Percentiles rank a stretch among this genome's conserved stretches.
phyloP scores from a whole-genome alignment of 805 yeast genomes.

The Blastobotrys attinorum region DNA sequence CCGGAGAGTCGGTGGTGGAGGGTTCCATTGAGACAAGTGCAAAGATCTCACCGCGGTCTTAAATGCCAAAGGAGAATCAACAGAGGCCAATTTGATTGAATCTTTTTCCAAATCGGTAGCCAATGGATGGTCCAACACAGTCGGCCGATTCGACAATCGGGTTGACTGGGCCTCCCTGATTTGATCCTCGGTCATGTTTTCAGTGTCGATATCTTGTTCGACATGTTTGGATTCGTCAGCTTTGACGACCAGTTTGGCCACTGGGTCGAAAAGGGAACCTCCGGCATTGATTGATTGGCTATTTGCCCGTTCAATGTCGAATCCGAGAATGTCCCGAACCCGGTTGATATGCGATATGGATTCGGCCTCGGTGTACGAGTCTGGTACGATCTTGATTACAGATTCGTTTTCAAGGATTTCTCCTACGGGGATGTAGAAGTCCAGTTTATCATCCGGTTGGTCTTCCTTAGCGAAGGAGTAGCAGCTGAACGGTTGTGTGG shows the following conservation, averaged over 20 bases:
- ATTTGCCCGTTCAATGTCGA: constrained; percentile 32
- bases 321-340: constrained; percentile 53
- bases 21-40: constrained; percentile 75
- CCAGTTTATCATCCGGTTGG: constrained; percentile 17
- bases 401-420: constrained; percentile 30
- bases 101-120: constrained; percentile 18
- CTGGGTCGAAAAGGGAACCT: constrained; percentile 35
- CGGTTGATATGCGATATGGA: constrained; percentile 56
- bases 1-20: constrained; percentile 59
- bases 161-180: constrained; percentile 3
- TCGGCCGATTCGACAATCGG: constrained; percentile 6
- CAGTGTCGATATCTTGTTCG: constrained; percentile 14
- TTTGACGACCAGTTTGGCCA: constrained; percentile 15
- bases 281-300: constrained; percentile 40
- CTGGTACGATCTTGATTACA: constrained; percentile 41
- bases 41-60: constrained; percentile 46
- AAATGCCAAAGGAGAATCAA: constrained; percentile 13
- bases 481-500: constrained; percentile 51
- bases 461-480: constrained; percentile 38
- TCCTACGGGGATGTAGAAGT: constrained; percentile 26
- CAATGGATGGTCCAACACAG: constrained; percentile 11
- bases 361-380: constrained; percentile 51
- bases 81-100: constrained; percentile 10
- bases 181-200: constrained; percentile 13
- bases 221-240: constrained; percentile 9